Evolutionary conservation across 495 filamentous ascomycete species (phyloP).

Genomic region (Pyrenula aspistea): DNA sequence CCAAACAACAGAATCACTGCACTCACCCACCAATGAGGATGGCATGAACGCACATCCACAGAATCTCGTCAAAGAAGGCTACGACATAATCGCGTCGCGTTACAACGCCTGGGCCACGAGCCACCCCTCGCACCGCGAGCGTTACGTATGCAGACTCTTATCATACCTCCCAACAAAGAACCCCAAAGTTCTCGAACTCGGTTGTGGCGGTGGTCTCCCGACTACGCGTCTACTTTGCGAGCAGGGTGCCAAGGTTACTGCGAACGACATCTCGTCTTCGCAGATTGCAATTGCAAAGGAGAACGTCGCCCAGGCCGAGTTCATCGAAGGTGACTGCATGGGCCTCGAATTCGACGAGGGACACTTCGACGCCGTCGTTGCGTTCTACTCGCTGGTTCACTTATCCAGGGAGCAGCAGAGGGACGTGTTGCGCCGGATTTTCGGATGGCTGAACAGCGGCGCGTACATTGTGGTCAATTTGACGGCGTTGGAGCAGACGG

Average conservation of each 20-base stretch:
- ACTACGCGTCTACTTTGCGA: conserved; percentile 16
- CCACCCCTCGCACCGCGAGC: no score
- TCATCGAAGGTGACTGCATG: conserved; percentile 29
- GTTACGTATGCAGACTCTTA: no score
- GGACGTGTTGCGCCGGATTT: conserved; percentile 18
- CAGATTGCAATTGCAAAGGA: conserved; percentile 22
- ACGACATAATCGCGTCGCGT: no score
- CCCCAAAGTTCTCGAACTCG: conserved; percentile 26
- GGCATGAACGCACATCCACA: no score
- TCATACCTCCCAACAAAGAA: no score
- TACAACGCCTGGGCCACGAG: no score
- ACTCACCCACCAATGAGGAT: no score
- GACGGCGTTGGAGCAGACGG: conserved; percentile 8
- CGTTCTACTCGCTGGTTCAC: conserved; percentile 32
- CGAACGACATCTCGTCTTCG: conserved; percentile 26
- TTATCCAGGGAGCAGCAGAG: conserved; percentile 27
- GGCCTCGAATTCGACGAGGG: conserved; percentile 14
- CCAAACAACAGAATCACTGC: no score
- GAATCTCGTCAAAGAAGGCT: no score
- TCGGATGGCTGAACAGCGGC: conserved; percentile 26
- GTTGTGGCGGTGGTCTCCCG: conserved; percentile 27
- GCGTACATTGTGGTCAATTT: conserved; percentile 28
- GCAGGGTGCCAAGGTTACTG: conserved; percentile 12
- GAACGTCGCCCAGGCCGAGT: conserved; percentile 8
- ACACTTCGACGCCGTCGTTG: conserved; percentile 26